Base-by-base conservation (phyloP, 805 yeast genomes). In the Yamadazyma insecticola region DNA sequence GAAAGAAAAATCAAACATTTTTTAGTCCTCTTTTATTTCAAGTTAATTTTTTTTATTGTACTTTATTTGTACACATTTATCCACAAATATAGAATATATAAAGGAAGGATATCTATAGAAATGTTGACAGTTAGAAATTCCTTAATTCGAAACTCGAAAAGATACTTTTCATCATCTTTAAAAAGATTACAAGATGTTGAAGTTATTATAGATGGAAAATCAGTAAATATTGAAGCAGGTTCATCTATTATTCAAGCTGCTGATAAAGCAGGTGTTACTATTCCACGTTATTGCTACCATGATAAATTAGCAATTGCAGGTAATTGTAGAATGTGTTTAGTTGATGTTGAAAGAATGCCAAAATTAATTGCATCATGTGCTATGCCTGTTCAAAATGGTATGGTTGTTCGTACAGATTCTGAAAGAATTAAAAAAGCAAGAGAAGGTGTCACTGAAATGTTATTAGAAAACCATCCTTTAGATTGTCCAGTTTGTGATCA, bases 401-500 rank as follows among this genome's bases (percentile, higher is more conserved):
- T 85, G 94, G 87, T 83, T 23, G 88, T 85, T 32, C 76, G 78
- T 53, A 85, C 95, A 30, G 74, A 80, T 54, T 65, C 81, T 23
- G 90, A 81, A 45, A 76, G 86, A 52, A 84, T 83, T 41, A 79
- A 75, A 58, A 77, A 81, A 58, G 86, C 89, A 27, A 75, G 95
- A 54, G 95, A 85, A 61, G 90, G 90, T 55, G 92, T 85, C 47
- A 86, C 94, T 26, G 95, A 86, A 62, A 82, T 85, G 79, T 64
- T 85, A 40, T 71, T 85, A 43, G 86, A 85, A 45, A 86, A 86
- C 69, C 95, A 85, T 66, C 95, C 95, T 14, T 71, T 85, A 53
- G 95, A 86, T 65, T 85, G 95, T 63, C 95, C 95, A 15, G 81
- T 85, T 34, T 85, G 95, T 61, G 95, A 85, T 63, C 95, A 85